Base-by-base conservation (phyloP, 805 yeast species). In the Lachancea sp. region DNA sequence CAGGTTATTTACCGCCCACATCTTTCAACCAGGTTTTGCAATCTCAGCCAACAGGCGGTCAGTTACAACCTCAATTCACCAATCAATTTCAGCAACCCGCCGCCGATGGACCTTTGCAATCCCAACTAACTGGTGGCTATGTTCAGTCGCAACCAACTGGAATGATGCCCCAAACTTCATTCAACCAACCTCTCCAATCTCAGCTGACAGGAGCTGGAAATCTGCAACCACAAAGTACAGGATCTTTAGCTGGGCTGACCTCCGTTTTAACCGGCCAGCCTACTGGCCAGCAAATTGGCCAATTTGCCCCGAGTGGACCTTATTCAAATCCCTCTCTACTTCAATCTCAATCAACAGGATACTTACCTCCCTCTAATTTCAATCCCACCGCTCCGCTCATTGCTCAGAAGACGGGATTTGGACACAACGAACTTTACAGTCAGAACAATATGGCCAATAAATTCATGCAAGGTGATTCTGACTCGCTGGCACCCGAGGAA, bases 401-500 rank as follows among this genome's bases (percentile, higher is more conserved):
- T 20, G 70, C 70, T 33, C 73, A 70, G 47, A 75, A 72, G 49
- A 68, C 75, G 0, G 74, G 74, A 38, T 69, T 67, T 49, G 74
- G 74, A 41, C 69, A 69, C 44, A 69, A 69, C 47, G 62, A 65
- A 31, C 59, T 69, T 34, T 63, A 63, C 43, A 60, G 67, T 31
- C 70, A 67, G 49, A 45, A 66, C 8, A 67, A 57, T 32, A 57
- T 68, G 49, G 57, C 59, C 47, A 60, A 59, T 12, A 58, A 64
- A 45, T 51, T 65, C 37, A 63, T 60, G 45, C 59, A 67, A 43
- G 69, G 67, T 43, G 63, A 66, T 38, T 73, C 78, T 15, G 80
- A 82, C 47, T 83, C 84, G 19, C 88, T 91, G 54, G 81, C 95
- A 41, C 84, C 85, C 55, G 88, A 86, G 56, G 98, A 91, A 60